phyloP scores from a whole-genome alignment of 1,284 basidiomycete genomes.

The Ganoderma leucocontextum region DNA sequence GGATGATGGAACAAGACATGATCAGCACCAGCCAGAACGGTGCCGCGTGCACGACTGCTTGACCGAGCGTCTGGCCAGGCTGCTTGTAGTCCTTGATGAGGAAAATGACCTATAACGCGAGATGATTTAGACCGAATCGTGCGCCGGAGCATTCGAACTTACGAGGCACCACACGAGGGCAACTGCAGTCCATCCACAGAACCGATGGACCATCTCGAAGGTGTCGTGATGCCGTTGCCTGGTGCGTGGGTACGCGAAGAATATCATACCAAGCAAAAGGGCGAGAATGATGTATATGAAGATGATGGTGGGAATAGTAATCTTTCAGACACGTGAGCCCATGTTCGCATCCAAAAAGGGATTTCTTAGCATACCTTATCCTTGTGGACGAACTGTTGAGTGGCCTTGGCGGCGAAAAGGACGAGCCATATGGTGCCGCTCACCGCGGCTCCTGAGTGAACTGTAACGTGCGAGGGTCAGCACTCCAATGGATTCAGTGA shows the following conservation, averaged over 20 bases:
- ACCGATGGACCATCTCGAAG: constrained; percentile 63
- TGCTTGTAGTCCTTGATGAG: constrained; percentile 62
- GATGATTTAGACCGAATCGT: neutral
- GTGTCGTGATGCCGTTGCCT: constrained; percentile 55
- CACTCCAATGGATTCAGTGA: neutral
- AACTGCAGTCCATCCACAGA: constrained; percentile 61
- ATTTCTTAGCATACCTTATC: constrained; percentile 44
- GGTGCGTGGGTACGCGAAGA: constrained; percentile 57
- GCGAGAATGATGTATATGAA: constrained; percentile 59
- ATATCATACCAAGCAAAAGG: constrained; percentile 55
- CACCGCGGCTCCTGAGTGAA: constrained; percentile 62
- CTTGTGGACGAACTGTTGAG: constrained; percentile 52
- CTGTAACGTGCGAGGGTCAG: constrained; percentile 30
- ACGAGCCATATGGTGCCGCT: constrained; percentile 62
- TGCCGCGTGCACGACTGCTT: constrained; percentile 50
- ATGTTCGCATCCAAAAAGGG: neutral
- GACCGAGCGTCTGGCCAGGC: constrained; percentile 47
- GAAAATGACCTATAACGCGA: constrained; percentile 49
- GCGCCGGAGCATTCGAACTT: constrained; percentile 17
- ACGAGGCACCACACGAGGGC: constrained; percentile 63
- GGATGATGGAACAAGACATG: constrained; percentile 58
- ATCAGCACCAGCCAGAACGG: constrained; percentile 64
- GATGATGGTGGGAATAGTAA: constrained; percentile 56
- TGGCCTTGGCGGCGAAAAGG: constrained; percentile 58
- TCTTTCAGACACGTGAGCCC: constrained; percentile 34